Evolutionary conservation across 192 early-diverging fungal species (phyloP), one percentile per base, ranked within the genome.

Genomic region (Coemansia biformis): DNA sequence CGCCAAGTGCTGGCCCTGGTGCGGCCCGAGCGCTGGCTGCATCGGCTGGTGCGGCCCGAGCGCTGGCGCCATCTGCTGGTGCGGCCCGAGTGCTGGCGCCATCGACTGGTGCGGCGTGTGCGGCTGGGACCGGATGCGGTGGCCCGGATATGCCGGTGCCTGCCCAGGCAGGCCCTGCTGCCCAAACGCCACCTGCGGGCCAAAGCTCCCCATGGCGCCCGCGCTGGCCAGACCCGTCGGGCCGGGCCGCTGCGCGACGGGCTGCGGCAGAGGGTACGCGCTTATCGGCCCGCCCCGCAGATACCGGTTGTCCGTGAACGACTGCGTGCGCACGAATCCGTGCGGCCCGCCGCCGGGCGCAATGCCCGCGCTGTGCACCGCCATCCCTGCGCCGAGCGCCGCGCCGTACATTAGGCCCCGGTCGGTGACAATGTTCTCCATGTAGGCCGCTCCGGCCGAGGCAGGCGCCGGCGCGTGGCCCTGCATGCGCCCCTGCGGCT

Each of bases 191-290:
- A 39, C 41, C 29, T 58, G 67, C 5, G 45, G 35, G 11, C 57
- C 44, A 46, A 57, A 59, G 30, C 42, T 38, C 18, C 55, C 45
- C 28, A 33, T 45, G 33, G 54, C 28, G 6, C 55, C 57, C 2
- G 60, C 56, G 29, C 67, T 57, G 2, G 55, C 40, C 41, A 63
- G 41, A 0, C 67, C 67, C 26, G 55, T 36, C 18, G 48, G 23
- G 11, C 43, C 46, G 15, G 67, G 67, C 43, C 56, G 51, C 52
- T 63, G 67, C 21, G 67, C 67, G 36, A 71, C 51, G 12, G 67
- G 67, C 51, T 71, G 67, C 10, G 67, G 67, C 46, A 71, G 29
- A 12, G 67, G 60, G 18, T 71, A 71, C 5, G 67, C 67, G 51
- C 67, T 71, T 5, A 57, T 51, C 10, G 67, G 52, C 2, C 58